These are phyloP conservation scores for Syncephalis fuscata DNA, from an alignment of 371 early-diverging fungal genomes.

Conservation along the genomic window DNA sequence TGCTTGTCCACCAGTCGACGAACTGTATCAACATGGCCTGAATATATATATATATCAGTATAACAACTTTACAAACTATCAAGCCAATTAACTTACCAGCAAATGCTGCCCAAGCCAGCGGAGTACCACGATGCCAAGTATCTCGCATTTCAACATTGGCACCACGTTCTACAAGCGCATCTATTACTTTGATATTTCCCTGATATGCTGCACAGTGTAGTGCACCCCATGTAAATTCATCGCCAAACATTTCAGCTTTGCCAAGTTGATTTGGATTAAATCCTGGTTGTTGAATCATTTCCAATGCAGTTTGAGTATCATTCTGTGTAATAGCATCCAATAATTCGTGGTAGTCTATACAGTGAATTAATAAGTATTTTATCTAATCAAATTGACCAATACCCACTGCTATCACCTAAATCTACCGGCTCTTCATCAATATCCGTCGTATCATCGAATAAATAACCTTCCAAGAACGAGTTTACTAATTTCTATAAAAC, in stretches of 20 bases:
- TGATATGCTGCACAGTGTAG: constrained; percentile 76
- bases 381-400: neutral
- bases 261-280: constrained; percentile 34
- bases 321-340: constrained; percentile 16
- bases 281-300: constrained; percentile 14
- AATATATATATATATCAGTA: constrained; percentile 3
- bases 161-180: constrained; percentile 45
- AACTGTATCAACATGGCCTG: constrained; percentile 20
- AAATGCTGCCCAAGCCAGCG: constrained; percentile 87
- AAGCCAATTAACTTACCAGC: constrained; percentile 24
- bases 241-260: constrained; percentile 36
- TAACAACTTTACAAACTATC: neutral
- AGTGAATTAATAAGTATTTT: too few relatives aligned
- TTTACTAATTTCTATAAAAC: neutral
- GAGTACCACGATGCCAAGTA: constrained; percentile 68
- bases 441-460: neutral
- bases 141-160: constrained; percentile 69
- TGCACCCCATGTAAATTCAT: constrained; percentile 67
- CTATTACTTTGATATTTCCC: constrained; percentile 48
- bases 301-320: constrained; percentile 14
- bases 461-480: neutral
- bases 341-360: neutral
- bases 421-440: neutral
- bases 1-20: constrained; percentile 41
- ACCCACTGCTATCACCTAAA: neutral